Evolutionary conservation across 352 stramenopile species (phyloP).

Genomic region (Globisporangium spinosum): DNA sequence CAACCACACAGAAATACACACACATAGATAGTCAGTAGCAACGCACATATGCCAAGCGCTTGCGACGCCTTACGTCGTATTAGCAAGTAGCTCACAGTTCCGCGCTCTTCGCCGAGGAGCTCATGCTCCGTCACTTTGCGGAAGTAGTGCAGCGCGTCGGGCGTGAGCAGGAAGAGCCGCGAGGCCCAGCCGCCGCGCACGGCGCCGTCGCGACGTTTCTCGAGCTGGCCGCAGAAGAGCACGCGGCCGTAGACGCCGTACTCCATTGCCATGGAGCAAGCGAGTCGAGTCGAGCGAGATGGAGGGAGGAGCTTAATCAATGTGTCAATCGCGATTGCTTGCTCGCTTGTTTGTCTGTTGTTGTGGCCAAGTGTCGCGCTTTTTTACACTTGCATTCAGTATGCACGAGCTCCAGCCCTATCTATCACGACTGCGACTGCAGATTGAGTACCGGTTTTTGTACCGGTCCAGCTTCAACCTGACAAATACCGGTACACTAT

Average conservation of each 20-base stretch:
- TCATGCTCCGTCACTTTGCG: slow-evolving; percentile 68
- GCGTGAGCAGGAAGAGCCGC: slow-evolving; percentile 79
- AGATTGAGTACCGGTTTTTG: not conserved
- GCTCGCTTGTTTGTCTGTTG: not conserved
- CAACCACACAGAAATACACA: not conserved
- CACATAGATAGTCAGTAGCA: not conserved
- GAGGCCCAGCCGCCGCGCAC: slow-evolving; percentile 71
- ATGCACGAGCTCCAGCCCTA: not conserved
- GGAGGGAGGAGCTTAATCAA: not conserved
- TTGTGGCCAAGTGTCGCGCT: not conserved
- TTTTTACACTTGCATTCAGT: slow-evolving; percentile 9
- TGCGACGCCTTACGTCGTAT: not conserved
- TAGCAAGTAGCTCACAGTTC: slow-evolving; percentile 32
- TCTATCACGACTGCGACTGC: not conserved
- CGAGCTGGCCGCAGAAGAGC: slow-evolving; percentile 69
- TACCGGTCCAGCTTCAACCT: slow-evolving; percentile 19
- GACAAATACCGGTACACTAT: slow-evolving; percentile 13
- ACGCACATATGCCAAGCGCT: too few species aligned
- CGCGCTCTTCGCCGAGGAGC: slow-evolving; percentile 75
- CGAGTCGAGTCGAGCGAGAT: not conserved
- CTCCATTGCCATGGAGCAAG: slow-evolving; percentile 28
- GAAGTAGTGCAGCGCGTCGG: slow-evolving; percentile 79
- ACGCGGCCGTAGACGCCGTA: slow-evolving; percentile 73
- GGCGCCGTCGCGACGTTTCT: slow-evolving; percentile 73
- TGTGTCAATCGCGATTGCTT: slow-evolving; percentile 2